These are phyloP conservation scores for Phytophthora pseudosyringae DNA, from an alignment of 352 stramenopile species.

Conservation along the genomic window DNA sequence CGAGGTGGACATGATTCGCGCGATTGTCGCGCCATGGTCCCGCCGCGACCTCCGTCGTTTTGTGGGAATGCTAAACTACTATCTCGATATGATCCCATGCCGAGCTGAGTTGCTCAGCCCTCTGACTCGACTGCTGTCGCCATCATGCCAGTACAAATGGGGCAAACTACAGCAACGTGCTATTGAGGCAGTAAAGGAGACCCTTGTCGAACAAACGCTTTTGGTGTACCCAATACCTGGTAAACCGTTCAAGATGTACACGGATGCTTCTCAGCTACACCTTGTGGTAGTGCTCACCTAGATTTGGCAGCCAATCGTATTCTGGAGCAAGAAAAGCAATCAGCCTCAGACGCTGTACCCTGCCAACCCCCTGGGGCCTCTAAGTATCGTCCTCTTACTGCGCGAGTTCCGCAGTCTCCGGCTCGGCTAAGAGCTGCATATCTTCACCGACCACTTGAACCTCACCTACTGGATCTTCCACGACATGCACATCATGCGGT, in stretches of 20 bases:
- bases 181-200: background rate
- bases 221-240: background rate
- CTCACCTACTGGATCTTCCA: slow-evolving; percentile 10
- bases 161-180: background rate
- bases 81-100: background rate
- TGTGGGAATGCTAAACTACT: background rate
- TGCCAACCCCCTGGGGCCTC: background rate
- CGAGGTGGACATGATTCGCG: background rate
- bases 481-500: slow-evolving; percentile 10
- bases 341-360: background rate
- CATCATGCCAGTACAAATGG: background rate
- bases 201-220: background rate
- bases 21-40: background rate
- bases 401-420: background rate
- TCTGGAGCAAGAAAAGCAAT: slow-evolving; percentile 7
- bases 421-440: background rate
- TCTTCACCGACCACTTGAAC: slow-evolving; percentile 10
- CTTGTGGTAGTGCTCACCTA: background rate
- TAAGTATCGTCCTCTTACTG: background rate
- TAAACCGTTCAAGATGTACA: background rate
- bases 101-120: background rate
- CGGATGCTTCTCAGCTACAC: background rate
- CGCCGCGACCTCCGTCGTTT: background rate
- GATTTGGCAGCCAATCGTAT: background rate
- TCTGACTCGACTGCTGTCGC: background rate